Conservation (phyloP, 371 early-diverging fungal species). For the Mortierella sp. region DNA sequence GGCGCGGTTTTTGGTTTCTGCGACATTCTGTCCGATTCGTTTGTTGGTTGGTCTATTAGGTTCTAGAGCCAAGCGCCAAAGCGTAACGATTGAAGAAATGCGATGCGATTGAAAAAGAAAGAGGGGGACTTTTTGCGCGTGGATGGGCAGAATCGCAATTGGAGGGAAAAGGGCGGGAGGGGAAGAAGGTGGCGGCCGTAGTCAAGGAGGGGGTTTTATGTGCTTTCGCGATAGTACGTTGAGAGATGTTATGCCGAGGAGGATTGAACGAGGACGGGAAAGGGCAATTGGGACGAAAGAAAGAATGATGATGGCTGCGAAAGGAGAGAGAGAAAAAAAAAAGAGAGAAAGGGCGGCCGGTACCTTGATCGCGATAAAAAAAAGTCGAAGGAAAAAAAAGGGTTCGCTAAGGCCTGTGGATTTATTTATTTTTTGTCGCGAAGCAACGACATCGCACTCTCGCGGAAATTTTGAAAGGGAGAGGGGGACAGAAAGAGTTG, state of each 20-base stretch:
- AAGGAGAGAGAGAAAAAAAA: not conserved
- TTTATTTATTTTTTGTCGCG: not conserved
- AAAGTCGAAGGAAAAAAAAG: not conserved
- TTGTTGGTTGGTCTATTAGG: not conserved
- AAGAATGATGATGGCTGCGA: not conserved
- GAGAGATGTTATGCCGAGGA: not conserved
- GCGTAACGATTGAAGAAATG: not conserved
- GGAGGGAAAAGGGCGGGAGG: not conserved
- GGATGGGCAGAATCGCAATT: slow-evolving; percentile 5
- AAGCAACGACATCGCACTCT: not conserved
- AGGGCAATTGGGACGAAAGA: not conserved
- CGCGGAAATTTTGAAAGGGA: not conserved
- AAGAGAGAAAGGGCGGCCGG: not conserved
- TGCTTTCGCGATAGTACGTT: not conserved
- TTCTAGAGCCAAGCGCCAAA: not conserved
- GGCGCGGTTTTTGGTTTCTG: not conserved
- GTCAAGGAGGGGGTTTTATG: not conserved
- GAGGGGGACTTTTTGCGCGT: not conserved
- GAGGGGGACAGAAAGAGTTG: not conserved
- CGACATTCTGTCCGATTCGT: not conserved
- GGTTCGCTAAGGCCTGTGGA: too few species aligned
- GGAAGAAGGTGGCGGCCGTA: not conserved
- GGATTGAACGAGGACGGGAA: not conserved
- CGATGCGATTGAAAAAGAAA: not conserved
- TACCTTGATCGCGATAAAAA: not conserved